phyloP scores from a whole-genome alignment of 2,329 filamentous ascomycete genomes.

The Pseudocercospora musae region DNA sequence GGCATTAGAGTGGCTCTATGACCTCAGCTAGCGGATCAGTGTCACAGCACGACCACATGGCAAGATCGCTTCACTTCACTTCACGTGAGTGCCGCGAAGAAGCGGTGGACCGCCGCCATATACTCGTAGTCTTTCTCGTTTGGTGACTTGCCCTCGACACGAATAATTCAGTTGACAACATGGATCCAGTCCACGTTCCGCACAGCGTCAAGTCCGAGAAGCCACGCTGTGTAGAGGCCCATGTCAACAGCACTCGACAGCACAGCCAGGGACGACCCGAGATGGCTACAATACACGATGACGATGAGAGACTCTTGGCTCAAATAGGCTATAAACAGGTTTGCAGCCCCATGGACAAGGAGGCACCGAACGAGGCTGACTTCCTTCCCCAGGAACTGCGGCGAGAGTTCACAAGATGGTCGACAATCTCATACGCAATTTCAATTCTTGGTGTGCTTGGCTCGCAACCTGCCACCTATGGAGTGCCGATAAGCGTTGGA shows the following conservation, averaged over 20 bases:
- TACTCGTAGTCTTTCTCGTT: not conserved
- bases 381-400: slow-evolving; percentile 50
- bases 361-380: slow-evolving; percentile 14
- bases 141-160: slow-evolving; percentile 1
- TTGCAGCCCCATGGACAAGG: slow-evolving; percentile 15
- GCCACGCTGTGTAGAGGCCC: not conserved
- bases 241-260: not conserved
- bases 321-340: slow-evolving; percentile 64
- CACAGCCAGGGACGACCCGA: not conserved
- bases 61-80: not conserved
- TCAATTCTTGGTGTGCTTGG: slow-evolving; percentile 63
- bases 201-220: slow-evolving; percentile 11
- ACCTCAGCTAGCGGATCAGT: not conserved
- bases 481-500: slow-evolving; percentile 55
- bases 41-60: slow-evolving; percentile 7
- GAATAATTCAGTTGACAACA: slow-evolving; percentile 4
- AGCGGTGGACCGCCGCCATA: slow-evolving; percentile 14
- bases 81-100: not conserved
- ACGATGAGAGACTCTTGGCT: slow-evolving; percentile 59
- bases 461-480: slow-evolving; percentile 63
- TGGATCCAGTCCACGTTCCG: slow-evolving; percentile 14
- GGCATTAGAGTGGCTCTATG: not conserved
- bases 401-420: slow-evolving; percentile 65
- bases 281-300: slow-evolving; percentile 39
- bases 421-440: slow-evolving; percentile 63